Evolutionary conservation across 163 green algal genomes (phyloP), one percentile per base, ranked within the genome.

Genomic region (Smithsoniella earleae): DNA sequence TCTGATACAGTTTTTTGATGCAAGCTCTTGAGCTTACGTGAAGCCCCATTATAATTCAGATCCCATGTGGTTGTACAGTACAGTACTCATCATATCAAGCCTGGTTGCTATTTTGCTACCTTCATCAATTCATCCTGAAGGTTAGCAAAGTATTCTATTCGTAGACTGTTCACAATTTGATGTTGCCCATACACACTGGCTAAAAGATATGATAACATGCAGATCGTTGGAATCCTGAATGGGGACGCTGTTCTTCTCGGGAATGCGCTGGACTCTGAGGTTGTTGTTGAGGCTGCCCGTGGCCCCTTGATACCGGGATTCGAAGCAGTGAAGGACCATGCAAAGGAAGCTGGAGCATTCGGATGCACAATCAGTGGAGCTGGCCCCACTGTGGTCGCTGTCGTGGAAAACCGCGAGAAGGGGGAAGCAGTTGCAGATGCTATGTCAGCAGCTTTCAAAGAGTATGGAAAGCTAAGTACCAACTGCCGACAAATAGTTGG

Each of bases 291-390:
- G 85, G 93, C 94, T 10, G 89, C 89, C 62, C 82, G 94, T 1
- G 91, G 84, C 2, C 89, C 93, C 2, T 82, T 98, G 37, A 98
- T 98, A 66, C 94, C 94, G 1, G 94, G 94, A 46, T 93, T 98
- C 77, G 34, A 78, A 22, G 88, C 82, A 3, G 94, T 97, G n/a
- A 98, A 98, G 81, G 81, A 79, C 33, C 90, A 90, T 43, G 94
- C 94, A 33, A 91, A 87, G 65, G 82, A 74, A 38, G 86, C 89
- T 75, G 92, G 92, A 16, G 93, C 93, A 0, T 96, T 84, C 76
- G 94, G 94, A 27, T 96, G 90, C 84, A 97, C 94, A 49, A 98
- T 98, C 81, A 95, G 87, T 77, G 93, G 93, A 3, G 93, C 93
- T 8, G 93, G 93, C 1, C 93, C 93, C 8, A 98, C 93, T 1